phyloP scores from a whole-genome alignment of 1,284 basidiomycete genomes.

The Peniophora sp. region DNA sequence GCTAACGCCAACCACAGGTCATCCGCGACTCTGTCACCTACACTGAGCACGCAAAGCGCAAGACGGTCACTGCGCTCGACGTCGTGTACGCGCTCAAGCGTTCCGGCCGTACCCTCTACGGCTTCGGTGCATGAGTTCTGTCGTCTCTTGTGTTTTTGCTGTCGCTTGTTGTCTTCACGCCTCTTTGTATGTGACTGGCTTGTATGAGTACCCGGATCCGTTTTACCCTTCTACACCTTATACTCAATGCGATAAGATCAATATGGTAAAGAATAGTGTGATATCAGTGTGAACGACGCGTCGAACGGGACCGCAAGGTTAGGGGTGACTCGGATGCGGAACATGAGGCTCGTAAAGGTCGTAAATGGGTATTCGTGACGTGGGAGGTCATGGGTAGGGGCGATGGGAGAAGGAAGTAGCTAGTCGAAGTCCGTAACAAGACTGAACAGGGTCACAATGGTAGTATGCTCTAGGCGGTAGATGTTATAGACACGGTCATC shows the following conservation, averaged over 20 bases:
- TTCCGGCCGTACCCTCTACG: slow-evolving; percentile 73
- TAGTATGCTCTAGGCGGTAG: too few species aligned
- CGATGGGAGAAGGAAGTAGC: too few species aligned
- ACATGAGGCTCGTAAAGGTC: too few species aligned
- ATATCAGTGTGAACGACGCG: too few species aligned
- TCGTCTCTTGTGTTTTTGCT: not conserved
- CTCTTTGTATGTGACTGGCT: slow-evolving; percentile 3
- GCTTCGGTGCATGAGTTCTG: slow-evolving; percentile 36
- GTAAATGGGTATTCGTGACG: too few species aligned
- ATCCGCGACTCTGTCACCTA: slow-evolving; percentile 82
- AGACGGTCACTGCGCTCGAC: slow-evolving; percentile 78
- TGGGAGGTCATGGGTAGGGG: too few species aligned
- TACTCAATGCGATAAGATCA: not conserved
- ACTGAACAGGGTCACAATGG: too few species aligned
- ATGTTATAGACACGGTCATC: not conserved
- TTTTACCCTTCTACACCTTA: not conserved
- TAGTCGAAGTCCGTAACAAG: too few species aligned
- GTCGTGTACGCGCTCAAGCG: slow-evolving; percentile 81
- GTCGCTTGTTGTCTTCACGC: not conserved
- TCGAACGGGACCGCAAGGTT: too few species aligned
- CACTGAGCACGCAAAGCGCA: slow-evolving; percentile 84
- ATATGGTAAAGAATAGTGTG: not conserved
- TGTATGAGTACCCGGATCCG: not conserved
- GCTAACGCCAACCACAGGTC: slow-evolving; percentile 19
- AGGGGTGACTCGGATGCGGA: too few species aligned